phyloP scores from a whole-genome alignment of 495 filamentous ascomycete species.

The Bryoglossum gracile region DNA sequence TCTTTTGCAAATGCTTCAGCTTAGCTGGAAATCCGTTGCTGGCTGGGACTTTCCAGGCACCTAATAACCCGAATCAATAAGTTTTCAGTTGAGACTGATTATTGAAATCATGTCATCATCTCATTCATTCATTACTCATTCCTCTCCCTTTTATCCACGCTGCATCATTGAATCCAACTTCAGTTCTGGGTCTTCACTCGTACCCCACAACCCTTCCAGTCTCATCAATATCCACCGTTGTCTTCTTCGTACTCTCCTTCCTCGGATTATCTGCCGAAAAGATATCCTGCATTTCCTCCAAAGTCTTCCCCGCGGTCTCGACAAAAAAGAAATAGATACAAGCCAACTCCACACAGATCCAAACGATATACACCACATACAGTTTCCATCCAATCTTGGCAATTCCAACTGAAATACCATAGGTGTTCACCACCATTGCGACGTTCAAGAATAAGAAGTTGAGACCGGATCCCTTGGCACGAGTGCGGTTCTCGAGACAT shows the following conservation, averaged over 20 bases:
- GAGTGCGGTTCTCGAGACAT: conserved; percentile 37
- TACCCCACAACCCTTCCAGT: conserved; percentile 9
- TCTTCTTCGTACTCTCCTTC: conserved; percentile 35
- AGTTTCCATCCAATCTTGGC: conserved; percentile 47
- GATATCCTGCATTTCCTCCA: conserved; percentile 51
- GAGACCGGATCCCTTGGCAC: conserved; percentile 42
- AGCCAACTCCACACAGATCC: conserved; percentile 40
- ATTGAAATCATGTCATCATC: no score
- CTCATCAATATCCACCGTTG: conserved; percentile 28
- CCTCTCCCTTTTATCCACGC: no score
- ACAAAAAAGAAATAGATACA: conserved; percentile 61
- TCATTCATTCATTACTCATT: no score
- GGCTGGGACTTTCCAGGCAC: no score
- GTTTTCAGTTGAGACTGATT: no score
- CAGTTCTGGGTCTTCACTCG: no score
- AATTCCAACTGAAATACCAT: conserved; percentile 45
- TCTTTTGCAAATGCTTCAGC: no score
- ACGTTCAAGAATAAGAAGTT: conserved; percentile 33
- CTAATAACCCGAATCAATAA: no score
- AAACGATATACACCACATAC: conserved; percentile 41
- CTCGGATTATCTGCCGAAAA: conserved; percentile 41
- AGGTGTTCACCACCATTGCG: conserved; percentile 39
- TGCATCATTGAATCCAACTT: no score
- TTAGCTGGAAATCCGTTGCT: no score
- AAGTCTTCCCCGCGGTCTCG: conserved; percentile 58